Percentiles rank a stretch among this genome's conserved stretches.
Conservation (phyloP, 78 protist genomes). For the Protostelium mycophagum region DNA sequence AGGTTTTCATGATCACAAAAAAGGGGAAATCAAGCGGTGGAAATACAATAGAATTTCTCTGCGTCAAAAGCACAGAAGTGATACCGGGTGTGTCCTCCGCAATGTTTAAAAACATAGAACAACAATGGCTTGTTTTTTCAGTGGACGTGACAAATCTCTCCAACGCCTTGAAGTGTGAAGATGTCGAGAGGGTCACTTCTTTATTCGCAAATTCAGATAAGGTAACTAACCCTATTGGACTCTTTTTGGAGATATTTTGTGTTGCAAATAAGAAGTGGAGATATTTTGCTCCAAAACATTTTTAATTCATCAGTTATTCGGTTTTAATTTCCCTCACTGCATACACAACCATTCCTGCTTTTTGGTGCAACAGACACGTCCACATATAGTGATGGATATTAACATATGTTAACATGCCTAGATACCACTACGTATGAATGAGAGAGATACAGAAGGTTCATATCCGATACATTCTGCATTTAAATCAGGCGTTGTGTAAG, state of each 20-base stretch:
- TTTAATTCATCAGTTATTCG: no score
- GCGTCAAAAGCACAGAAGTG: not conserved
- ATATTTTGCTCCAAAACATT: no score
- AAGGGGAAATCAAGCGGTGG: not conserved
- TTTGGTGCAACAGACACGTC: no score
- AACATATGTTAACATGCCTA: not conserved
- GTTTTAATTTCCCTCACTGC: no score
- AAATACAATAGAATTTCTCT: not conserved
- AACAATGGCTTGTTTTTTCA: not conserved
- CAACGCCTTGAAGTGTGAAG: not conserved
- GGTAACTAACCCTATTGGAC: no score
- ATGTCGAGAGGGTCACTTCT: not conserved
- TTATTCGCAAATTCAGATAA: not conserved
- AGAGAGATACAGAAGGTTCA: not conserved
- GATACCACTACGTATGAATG: not conserved
- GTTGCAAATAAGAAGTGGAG: no score
- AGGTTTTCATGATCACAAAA: not conserved
- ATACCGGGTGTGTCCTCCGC: not conserved
- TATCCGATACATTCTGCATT: not conserved
- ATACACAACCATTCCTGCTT: no score
- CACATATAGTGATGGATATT: no score
- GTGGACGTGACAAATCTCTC: not conserved
- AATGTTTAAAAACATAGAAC: not conserved
- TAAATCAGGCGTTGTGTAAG: not conserved
- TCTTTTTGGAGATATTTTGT: no score